phyloP scores from a whole-genome alignment of 306 rosid species.

The Cicer yamashitae region DNA sequence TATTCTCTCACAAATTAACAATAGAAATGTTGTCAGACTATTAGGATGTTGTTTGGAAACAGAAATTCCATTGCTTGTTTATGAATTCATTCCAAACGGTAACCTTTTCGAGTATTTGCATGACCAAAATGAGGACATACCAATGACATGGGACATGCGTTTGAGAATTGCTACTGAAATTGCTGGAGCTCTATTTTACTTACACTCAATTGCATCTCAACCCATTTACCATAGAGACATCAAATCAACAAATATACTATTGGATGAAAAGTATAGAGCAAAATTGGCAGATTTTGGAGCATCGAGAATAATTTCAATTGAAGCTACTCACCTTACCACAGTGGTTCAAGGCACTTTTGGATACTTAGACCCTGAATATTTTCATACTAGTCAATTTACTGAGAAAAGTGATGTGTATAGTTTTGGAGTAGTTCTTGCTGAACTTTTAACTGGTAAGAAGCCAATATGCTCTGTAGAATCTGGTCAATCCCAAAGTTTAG shows the following conservation, averaged over 20 bases:
- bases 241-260: conserved; percentile 50
- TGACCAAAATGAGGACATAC: conserved; percentile 32
- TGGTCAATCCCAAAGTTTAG: conserved; percentile 36
- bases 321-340: conserved; percentile 49
- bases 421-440: conserved; percentile 49
- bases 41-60: conserved; percentile 52
- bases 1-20: conserved; percentile 51
- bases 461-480: conserved; percentile 11
- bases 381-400: conserved; percentile 45
- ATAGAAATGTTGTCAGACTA: conserved; percentile 49
- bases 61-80: conserved; percentile 44
- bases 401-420: conserved; percentile 51
- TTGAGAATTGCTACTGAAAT: conserved; percentile 47
- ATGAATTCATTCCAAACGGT: conserved; percentile 53
- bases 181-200: conserved; percentile 48
- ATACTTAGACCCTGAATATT: conserved; percentile 50
- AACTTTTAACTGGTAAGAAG: conserved; percentile 40
- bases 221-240: conserved; percentile 50
- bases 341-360: conserved; percentile 48
- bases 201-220: conserved; percentile 49
- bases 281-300: conserved; percentile 53
- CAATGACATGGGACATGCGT: conserved; percentile 49
- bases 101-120: conserved; percentile 40
- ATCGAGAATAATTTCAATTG: conserved; percentile 42
- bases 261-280: conserved; percentile 45